These are phyloP conservation scores for Nannochloropsis granulata DNA, from an alignment of 108 stramenopile species.

Conservation along the genomic window DNA sequence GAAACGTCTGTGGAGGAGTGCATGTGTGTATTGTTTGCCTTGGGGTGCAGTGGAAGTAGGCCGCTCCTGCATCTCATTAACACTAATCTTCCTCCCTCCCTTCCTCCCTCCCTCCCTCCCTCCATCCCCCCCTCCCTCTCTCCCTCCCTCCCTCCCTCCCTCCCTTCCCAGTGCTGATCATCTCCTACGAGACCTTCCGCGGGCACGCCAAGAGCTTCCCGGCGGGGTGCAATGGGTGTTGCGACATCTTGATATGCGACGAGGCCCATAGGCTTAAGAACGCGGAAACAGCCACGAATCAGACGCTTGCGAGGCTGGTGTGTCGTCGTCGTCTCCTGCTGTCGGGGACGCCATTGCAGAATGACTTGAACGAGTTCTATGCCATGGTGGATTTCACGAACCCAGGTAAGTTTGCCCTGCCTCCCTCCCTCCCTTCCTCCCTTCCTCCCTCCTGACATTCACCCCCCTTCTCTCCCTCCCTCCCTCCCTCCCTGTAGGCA, in stretches of 20 bases:
- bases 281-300: constrained; percentile 72
- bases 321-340: constrained; percentile 73
- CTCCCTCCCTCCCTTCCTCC: too few species aligned
- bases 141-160: background rate
- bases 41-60: too few species aligned
- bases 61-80: too few species aligned
- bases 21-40: too few species aligned
- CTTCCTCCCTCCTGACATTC: too few species aligned
- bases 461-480: background rate
- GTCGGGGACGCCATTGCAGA: constrained; percentile 92
- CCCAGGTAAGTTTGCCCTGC: constrained; percentile 26
- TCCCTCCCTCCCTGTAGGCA: background rate
- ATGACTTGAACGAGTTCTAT: constrained; percentile 90
- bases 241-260: constrained; percentile 88
- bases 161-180: constrained; percentile 52
- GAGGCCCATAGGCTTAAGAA: constrained; percentile 98
- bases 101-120: too few species aligned
- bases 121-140: too few species aligned
- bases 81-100: too few species aligned
- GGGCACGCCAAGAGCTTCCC: constrained; percentile 58
- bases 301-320: constrained; percentile 58
- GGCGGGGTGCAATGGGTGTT: constrained; percentile 39
- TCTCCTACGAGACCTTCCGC: constrained; percentile 85
- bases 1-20: too few species aligned
- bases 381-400: constrained; percentile 86